phyloP scores from a whole-genome alignment of 2,329 filamentous ascomycete genomes.

The Hymenotorrendiella dingleyae region DNA sequence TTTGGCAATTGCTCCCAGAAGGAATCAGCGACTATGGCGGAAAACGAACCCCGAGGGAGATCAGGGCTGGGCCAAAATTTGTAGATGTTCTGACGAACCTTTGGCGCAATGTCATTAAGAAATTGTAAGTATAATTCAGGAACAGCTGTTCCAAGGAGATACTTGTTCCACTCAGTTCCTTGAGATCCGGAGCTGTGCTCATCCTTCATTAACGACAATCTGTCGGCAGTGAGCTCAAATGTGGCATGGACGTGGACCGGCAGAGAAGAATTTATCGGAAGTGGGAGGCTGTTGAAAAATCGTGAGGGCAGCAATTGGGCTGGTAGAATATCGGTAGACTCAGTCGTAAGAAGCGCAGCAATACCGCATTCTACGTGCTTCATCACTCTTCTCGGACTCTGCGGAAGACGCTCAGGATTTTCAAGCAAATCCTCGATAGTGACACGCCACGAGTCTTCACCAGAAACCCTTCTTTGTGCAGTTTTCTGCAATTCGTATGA shows the following conservation, averaged over 20 bases:
- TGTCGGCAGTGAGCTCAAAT: conserved; percentile 29
- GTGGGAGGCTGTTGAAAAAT: conserved; percentile 20
- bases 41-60: conserved; percentile 7
- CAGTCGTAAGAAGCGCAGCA: conserved; percentile 14
- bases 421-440: conserved; percentile 16
- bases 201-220: conserved; percentile 21
- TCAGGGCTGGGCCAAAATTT: conserved; percentile 21
- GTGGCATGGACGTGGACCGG: conserved; percentile 28
- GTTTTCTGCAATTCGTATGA: conserved; percentile 3
- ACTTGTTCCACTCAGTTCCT: conserved; percentile 23
- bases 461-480: neutral
- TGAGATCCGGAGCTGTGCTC: conserved; percentile 11
- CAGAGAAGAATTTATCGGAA: conserved; percentile 19
- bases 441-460: conserved; percentile 19
- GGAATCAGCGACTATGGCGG: conserved; percentile 10
- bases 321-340: neutral
- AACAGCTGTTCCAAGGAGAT: conserved; percentile 19
- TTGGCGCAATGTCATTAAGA: conserved; percentile 14
- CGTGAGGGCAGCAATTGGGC: neutral
- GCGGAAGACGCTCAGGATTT: conserved; percentile 7
- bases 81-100: conserved; percentile 12
- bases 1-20: conserved; percentile 21
- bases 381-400: conserved; percentile 12
- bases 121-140: conserved; percentile 24
- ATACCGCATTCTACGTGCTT: conserved; percentile 22